Evolutionary conservation across 176 grass and related monocot species (phyloP).

Genomic region (Eleusine coracana): DNA sequence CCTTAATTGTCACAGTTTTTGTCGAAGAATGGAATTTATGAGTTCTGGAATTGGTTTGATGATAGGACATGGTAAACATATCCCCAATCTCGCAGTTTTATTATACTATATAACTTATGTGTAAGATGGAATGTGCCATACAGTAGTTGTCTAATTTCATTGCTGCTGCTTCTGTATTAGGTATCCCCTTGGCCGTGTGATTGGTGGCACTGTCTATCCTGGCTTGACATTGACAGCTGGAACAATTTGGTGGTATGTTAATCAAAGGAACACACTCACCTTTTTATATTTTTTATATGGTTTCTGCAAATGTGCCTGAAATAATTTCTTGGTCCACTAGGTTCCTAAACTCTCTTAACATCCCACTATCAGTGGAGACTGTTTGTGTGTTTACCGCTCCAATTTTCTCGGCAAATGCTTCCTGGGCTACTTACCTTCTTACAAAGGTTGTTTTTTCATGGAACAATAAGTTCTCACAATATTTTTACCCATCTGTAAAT

Average conservation of each 20-base stretch:
- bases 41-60: constrained; percentile 99
- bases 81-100: background rate
- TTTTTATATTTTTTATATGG: background rate
- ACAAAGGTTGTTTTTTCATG: constrained; percentile 71
- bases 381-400: constrained; percentile 99
- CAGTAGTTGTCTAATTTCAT: background rate
- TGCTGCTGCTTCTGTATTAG: constrained; percentile 45
- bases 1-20: constrained; percentile 70
- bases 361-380: constrained; percentile 94
- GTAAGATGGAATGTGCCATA: background rate
- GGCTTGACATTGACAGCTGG: constrained; percentile 96
- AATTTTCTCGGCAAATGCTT: constrained; percentile 92
- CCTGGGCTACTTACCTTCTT: constrained; percentile 96
- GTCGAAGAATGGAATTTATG: constrained; percentile 98
- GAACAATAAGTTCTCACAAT: constrained; percentile 8
- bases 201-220: constrained; percentile 95
- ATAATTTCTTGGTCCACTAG: constrained; percentile 48
- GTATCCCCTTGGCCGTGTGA: constrained; percentile 99
- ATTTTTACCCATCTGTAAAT: constrained; percentile 4
- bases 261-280: background rate
- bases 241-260: constrained; percentile 86
- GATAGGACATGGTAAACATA: constrained; percentile 88
- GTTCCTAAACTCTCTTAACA: constrained; percentile 89
- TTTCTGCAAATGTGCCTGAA: constrained; percentile 39
- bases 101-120: background rate